phyloP scores from a whole-genome alignment of 2,329 filamentous ascomycete genomes.

The Pseudopithomyces maydicus region DNA sequence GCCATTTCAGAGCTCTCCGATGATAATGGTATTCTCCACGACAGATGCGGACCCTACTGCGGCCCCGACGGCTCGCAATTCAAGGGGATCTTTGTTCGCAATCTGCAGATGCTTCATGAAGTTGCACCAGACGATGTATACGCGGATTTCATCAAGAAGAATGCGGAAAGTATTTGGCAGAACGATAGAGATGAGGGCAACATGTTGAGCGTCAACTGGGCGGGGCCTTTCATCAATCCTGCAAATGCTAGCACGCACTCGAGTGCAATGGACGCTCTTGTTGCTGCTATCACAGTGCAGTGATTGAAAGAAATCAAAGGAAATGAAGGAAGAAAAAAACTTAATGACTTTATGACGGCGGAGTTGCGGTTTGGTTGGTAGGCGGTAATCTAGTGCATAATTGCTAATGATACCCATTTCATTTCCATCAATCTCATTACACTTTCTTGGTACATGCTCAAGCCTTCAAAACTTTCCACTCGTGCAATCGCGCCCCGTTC shows the following conservation, averaged over 20 bases:
- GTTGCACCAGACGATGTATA: constrained; percentile 58
- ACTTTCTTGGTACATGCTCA: background rate
- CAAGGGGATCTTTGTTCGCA: constrained; percentile 73
- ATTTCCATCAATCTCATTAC: background rate
- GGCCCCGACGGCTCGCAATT: constrained; percentile 63
- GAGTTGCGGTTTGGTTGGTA: background rate
- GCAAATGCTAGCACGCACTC: constrained; percentile 66
- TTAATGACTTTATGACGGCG: background rate
- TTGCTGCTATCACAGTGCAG: constrained; percentile 57
- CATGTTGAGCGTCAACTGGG: constrained; percentile 68
- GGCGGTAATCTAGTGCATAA: constrained; percentile 5
- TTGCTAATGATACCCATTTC: constrained; percentile 17
- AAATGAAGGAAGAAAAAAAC: background rate
- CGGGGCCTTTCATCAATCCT: constrained; percentile 59
- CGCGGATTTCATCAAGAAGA: constrained; percentile 61
- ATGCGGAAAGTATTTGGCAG: constrained; percentile 69
- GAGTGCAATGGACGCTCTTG: constrained; percentile 68
- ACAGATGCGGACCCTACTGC: constrained; percentile 46
- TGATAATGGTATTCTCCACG: constrained; percentile 46
- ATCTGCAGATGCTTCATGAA: constrained; percentile 63
- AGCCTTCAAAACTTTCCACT: background rate
- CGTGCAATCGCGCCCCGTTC: constrained; percentile 23
- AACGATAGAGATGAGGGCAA: constrained; percentile 58
- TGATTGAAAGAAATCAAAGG: background rate
- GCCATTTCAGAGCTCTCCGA: constrained; percentile 44